phyloP scores from a whole-genome alignment of 2,329 filamentous ascomycete species.

The Fusarium chaquense region DNA sequence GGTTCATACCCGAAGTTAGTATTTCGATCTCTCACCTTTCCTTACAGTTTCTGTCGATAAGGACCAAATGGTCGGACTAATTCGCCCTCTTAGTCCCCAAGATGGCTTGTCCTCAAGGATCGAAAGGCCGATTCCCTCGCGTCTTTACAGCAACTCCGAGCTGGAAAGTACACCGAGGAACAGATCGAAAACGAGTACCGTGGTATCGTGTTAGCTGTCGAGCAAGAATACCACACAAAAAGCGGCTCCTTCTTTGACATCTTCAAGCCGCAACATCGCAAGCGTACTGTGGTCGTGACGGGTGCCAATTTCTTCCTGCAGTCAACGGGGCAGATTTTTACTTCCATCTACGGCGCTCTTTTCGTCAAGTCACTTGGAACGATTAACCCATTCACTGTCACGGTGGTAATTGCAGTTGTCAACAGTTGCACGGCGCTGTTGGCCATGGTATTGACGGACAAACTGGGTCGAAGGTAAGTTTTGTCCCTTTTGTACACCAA shows the following conservation, averaged over 20 bases:
- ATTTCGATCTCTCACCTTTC: background rate
- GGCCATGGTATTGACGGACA: background rate
- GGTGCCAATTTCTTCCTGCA: conserved; percentile 37
- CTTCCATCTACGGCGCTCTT: conserved; percentile 40
- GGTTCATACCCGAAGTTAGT: conserved; percentile 39
- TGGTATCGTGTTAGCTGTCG: conserved; percentile 18
- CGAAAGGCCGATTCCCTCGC: conserved; percentile 32
- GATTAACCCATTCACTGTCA: conserved; percentile 47
- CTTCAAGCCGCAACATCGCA: conserved; percentile 22
- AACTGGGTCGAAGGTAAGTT: conserved; percentile 16
- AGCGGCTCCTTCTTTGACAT: conserved; percentile 23
- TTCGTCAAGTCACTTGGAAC: conserved; percentile 41
- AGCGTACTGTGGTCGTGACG: conserved; percentile 28
- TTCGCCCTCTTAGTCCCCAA: conserved; percentile 25
- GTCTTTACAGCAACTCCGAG: conserved; percentile 20
- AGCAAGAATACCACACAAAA: conserved; percentile 37
- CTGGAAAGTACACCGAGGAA: conserved; percentile 31
- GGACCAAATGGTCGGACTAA: background rate
- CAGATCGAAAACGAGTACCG: conserved; percentile 36
- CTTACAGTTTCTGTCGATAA: no score
- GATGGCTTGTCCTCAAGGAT: conserved; percentile 43
- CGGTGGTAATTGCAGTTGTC: conserved; percentile 42
- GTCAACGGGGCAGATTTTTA: conserved; percentile 41
- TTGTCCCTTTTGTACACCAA: no score
- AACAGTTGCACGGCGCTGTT: conserved; percentile 22